A percentile compares a stretch with the other conserved stretches of the same genome.
Conservation (phyloP, 345 rosid species). For the Eutrema heterophyllum region DNA sequence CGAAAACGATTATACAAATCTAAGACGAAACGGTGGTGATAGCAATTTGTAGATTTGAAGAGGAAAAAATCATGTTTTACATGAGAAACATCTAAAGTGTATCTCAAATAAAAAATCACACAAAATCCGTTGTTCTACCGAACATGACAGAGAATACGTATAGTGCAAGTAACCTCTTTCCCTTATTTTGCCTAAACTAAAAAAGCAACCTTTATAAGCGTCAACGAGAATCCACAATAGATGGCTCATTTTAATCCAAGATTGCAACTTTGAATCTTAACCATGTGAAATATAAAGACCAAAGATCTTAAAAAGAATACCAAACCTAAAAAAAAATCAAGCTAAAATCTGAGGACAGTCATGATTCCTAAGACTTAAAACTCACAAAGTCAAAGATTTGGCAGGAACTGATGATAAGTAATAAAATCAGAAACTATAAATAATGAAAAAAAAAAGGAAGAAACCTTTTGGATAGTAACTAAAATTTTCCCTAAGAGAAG, state of each 20-base stretch:
- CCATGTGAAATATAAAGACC: constrained; percentile 17
- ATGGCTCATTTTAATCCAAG: constrained; percentile 19
- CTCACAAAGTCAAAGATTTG: constrained; percentile 12
- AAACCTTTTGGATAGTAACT: background rate
- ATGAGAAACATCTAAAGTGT: constrained; percentile 16
- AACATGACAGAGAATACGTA: constrained; percentile 28
- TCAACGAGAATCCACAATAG: constrained; percentile 33
- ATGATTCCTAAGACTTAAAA: constrained; percentile 22
- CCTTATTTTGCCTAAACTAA: constrained; percentile 10
- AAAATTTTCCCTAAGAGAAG: background rate
- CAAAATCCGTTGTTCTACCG: constrained; percentile 14
- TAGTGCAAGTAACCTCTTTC: constrained; percentile 26
- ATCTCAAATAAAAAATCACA: constrained; percentile 3
- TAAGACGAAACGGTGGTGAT: background rate
- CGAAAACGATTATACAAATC: constrained; percentile 2
- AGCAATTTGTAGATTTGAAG: background rate
- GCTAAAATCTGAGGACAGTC: background rate
- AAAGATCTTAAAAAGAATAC: constrained; percentile 17
- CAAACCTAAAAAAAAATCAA: constrained; percentile 17
- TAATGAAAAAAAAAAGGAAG: constrained; percentile 4
- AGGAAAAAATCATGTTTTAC: constrained; percentile 10
- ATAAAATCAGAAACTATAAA: background rate
- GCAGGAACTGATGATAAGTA: constrained; percentile 8
- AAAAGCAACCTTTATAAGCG: constrained; percentile 18
- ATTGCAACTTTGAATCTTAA: constrained; percentile 21